Percentiles rank a stretch among this genome's conserved stretches.
Evolutionary conservation across 2,329 filamentous ascomycete species (phyloP).

Genomic region (Coniella vitis): DNA sequence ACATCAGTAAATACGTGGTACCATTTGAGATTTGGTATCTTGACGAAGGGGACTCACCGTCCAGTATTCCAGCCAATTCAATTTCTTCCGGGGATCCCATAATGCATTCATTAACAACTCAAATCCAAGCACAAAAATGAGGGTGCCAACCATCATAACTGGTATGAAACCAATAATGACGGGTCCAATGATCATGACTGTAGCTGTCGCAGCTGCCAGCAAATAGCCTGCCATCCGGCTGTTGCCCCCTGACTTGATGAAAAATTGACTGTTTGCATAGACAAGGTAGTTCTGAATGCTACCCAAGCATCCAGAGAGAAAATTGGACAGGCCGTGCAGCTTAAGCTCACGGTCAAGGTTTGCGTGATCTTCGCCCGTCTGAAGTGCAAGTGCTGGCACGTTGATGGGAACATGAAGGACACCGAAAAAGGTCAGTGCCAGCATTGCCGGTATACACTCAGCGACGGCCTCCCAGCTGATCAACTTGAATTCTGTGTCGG

Average conservation of each 20-base stretch:
- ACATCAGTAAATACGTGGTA: no score
- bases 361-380: slow-evolving; percentile 85
- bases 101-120: slow-evolving; percentile 85
- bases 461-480: slow-evolving; percentile 78
- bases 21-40: neutral
- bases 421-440: slow-evolving; percentile 95
- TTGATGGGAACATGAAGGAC: slow-evolving; percentile 97
- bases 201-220: slow-evolving; percentile 72
- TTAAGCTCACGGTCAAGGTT: slow-evolving; percentile 87
- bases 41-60: slow-evolving; percentile 53
- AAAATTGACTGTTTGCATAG: slow-evolving; percentile 95
- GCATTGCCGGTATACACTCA: slow-evolving; percentile 89
- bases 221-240: slow-evolving; percentile 79
- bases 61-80: slow-evolving; percentile 80
- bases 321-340: slow-evolving; percentile 89
- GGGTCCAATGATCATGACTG: slow-evolving; percentile 79
- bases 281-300: slow-evolving; percentile 97
- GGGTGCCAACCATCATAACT: slow-evolving; percentile 89
- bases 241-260: slow-evolving; percentile 87
- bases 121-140: slow-evolving; percentile 93
- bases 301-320: slow-evolving; percentile 75
- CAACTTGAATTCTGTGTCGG: slow-evolving; percentile 60
- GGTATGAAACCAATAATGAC: slow-evolving; percentile 89
- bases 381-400: slow-evolving; percentile 85
- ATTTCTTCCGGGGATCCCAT: slow-evolving; percentile 79